phyloP scores from a whole-genome alignment of 1,139 yeast species.

The Scheffersomyces illinoinensis region DNA sequence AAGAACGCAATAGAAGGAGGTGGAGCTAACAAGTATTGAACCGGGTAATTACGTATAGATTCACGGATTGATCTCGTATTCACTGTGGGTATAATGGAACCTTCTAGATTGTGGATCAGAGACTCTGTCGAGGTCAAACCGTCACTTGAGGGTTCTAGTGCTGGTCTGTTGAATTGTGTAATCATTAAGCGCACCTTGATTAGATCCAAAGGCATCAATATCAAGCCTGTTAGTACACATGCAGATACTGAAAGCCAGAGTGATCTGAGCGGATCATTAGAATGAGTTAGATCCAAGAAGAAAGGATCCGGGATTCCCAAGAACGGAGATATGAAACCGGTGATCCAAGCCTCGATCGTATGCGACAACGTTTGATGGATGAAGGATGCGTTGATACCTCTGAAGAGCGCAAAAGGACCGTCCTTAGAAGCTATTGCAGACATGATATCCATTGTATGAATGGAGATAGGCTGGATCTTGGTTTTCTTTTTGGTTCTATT shows the following conservation, averaged over 20 bases:
- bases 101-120: background rate
- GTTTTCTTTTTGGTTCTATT: conserved; percentile 6
- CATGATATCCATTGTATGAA: conserved; percentile 71
- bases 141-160: background rate
- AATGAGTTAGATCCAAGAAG: conserved; percentile 78
- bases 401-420: conserved; percentile 82
- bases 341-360: conserved; percentile 88
- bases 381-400: conserved; percentile 86
- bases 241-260: conserved; percentile 70
- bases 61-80: conserved; percentile 41
- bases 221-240: conserved; percentile 70
- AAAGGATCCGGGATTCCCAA: conserved; percentile 90
- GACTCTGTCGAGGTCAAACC: background rate
- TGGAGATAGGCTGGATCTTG: conserved; percentile 59
- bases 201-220: conserved; percentile 79
- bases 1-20: conserved; percentile 49
- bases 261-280: conserved; percentile 73
- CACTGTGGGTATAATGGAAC: background rate
- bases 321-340: conserved; percentile 81
- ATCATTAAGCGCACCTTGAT: conserved; percentile 76
- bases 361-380: conserved; percentile 72
- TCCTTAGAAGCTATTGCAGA: conserved; percentile 70
- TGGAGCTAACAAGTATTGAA: conserved; percentile 53
- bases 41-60: conserved; percentile 37
- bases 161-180: conserved; percentile 45